These are phyloP conservation scores for Blastomyces emzantsi DNA, from an alignment of 2,329 filamentous ascomycete genomes.

Conservation along the genomic window DNA sequence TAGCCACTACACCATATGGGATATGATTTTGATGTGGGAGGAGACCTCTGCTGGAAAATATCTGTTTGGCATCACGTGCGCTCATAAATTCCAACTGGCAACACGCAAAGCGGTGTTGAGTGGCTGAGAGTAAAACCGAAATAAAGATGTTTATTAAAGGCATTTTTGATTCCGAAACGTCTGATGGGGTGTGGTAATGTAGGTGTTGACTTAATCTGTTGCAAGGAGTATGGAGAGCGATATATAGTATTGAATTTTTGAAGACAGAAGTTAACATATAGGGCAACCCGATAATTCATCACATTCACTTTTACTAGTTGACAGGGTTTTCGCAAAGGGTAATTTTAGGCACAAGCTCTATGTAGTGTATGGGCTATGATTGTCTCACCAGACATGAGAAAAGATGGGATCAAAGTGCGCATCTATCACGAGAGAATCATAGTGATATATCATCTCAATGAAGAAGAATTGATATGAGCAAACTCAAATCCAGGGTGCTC, in stretches of 20 bases:
- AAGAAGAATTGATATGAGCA: background rate
- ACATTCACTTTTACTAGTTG: too few relatives aligned
- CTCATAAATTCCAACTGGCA: too few relatives aligned
- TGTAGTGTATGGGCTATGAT: background rate
- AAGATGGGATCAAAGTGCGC: background rate
- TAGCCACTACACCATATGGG: constrained; percentile 17
- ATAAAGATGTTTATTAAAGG: too few relatives aligned
- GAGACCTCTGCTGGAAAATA: background rate
- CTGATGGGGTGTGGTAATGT: too few relatives aligned
- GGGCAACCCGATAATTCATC: too few relatives aligned
- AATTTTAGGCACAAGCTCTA: background rate
- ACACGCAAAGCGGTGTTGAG: too few relatives aligned
- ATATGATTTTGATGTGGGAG: background rate
- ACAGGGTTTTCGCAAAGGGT: background rate
- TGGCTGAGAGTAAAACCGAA: too few relatives aligned
- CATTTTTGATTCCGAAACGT: too few relatives aligned
- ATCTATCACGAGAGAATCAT: background rate
- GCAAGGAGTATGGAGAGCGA: too few relatives aligned
- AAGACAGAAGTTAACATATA: too few relatives aligned
- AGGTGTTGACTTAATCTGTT: too few relatives aligned
- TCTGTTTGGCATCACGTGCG: background rate
- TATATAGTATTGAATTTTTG: too few relatives aligned
- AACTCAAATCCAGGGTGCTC: background rate
- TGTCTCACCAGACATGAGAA: background rate
- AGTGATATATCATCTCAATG: background rate